Conservation (phyloP, 2,329 filamentous ascomycete species). For the Karstenula rhodostoma region DNA sequence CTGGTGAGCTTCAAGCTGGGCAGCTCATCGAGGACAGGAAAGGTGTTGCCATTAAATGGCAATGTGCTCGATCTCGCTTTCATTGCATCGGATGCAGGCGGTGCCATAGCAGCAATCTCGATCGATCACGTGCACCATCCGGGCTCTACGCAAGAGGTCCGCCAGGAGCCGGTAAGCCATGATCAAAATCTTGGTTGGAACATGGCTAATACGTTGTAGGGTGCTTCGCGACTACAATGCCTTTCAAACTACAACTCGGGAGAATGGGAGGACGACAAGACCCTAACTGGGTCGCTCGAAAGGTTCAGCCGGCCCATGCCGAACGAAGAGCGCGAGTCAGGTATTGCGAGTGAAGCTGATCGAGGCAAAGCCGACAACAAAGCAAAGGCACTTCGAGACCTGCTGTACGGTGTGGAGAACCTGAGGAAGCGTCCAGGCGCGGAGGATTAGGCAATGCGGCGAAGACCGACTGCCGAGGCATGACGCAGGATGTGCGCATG, state of each 20-base stretch:
- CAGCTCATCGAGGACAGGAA: slow-evolving; percentile 49
- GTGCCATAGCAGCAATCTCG: slow-evolving; percentile 54
- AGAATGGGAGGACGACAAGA: slow-evolving; percentile 33
- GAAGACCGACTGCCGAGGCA: slow-evolving; percentile 5
- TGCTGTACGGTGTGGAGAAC: slow-evolving; percentile 59
- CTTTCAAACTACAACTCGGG: slow-evolving; percentile 31
- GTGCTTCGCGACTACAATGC: slow-evolving; percentile 34
- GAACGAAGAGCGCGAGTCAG: slow-evolving; percentile 11
- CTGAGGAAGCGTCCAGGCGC: slow-evolving; percentile 58
- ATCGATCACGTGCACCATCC: slow-evolving; percentile 63
- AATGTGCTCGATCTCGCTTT: slow-evolving; percentile 69
- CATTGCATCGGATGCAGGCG: slow-evolving; percentile 22
- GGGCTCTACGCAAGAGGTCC: slow-evolving; percentile 56
- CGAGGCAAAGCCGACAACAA: slow-evolving; percentile 32
- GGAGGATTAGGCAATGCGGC: slow-evolving; percentile 38
- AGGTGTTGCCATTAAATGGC: slow-evolving; percentile 63
- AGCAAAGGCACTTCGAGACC: slow-evolving; percentile 50
- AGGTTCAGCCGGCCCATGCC: slow-evolving; percentile 22
- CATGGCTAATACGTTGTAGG: slow-evolving; percentile 26
- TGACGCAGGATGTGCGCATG: slow-evolving; percentile 5
- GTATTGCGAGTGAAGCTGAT: slow-evolving; percentile 29
- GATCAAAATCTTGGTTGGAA: slow-evolving; percentile 7
- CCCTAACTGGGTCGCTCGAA: slow-evolving; percentile 24
- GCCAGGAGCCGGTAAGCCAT: slow-evolving; percentile 38
- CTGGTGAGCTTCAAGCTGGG: slow-evolving; percentile 70